Evolutionary conservation across 2,329 filamentous ascomycete genomes (phyloP).

Genomic region (Botrytis tulipae): DNA sequence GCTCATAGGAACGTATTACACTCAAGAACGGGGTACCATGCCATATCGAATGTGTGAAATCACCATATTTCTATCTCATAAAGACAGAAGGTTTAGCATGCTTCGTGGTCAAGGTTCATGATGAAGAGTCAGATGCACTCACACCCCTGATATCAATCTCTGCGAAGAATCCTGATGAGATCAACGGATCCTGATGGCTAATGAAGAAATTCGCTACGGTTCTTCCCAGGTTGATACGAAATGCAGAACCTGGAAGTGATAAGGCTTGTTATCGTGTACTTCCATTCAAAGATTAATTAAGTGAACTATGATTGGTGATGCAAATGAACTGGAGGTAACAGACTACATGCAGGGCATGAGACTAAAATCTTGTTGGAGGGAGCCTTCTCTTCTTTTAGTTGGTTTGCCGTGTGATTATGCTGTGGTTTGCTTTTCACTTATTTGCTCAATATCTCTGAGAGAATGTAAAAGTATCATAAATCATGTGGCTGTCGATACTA

Average conservation of each 20-base stretch:
- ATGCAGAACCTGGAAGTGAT: neutral
- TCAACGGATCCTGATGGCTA: neutral
- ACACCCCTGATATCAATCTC: rapidly evolving
- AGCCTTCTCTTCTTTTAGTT: neutral
- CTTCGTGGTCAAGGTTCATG: neutral
- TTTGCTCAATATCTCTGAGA: neutral
- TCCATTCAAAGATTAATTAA: neutral
- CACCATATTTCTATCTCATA: too few species aligned
- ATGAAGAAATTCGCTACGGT: rapidly evolving
- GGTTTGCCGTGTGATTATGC: neutral
- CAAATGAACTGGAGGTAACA: neutral
- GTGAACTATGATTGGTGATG: neutral
- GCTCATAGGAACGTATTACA: neutral
- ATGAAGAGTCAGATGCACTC: neutral
- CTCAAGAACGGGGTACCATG: neutral
- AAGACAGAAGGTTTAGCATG: rapidly evolving
- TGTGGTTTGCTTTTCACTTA: neutral
- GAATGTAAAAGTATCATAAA: neutral
- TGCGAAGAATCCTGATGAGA: neutral
- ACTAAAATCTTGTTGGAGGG: neutral
- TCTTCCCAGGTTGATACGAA: neutral
- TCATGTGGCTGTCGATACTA: neutral
- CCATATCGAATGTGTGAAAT: neutral
- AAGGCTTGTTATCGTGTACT: neutral
- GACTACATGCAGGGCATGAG: neutral